phyloP scores from a whole-genome alignment of 768 basidiomycete species.

The Scleroderma bovista region DNA sequence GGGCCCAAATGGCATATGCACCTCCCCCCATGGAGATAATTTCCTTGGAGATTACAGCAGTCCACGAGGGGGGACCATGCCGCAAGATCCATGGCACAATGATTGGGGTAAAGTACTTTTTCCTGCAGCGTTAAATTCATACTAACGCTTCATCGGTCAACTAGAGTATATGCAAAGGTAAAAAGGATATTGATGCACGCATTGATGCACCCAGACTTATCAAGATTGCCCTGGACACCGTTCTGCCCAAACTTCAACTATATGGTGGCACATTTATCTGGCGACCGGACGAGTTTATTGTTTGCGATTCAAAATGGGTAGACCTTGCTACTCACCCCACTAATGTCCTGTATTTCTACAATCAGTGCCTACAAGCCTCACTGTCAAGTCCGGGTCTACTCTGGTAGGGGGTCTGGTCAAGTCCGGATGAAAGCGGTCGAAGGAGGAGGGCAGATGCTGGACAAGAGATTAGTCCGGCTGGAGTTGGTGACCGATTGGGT shows the following conservation, averaged over 20 bases:
- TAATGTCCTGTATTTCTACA: conserved; percentile 2
- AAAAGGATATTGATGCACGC: conserved; percentile 4
- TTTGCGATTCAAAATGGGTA: conserved; percentile 3
- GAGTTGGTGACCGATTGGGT: too few relatives aligned
- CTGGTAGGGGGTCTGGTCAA: too few relatives aligned
- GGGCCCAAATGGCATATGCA: too few relatives aligned
- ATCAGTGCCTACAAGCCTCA: background rate
- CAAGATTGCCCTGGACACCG: background rate
- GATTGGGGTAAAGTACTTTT: conserved; percentile 2
- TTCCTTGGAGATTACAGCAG: background rate
- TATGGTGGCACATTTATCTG: conserved; percentile 3
- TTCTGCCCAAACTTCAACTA: background rate
- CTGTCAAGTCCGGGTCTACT: too few relatives aligned
- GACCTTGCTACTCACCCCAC: conserved; percentile 2
- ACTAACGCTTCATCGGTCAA: background rate
- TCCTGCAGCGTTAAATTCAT: background rate
- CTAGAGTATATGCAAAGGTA: conserved; percentile 7
- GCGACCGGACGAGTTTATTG: conserved; percentile 3
- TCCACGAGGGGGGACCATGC: background rate
- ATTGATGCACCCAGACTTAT: background rate
- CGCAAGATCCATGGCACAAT: background rate
- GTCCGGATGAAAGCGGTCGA: too few relatives aligned
- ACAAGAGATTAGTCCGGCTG: too few relatives aligned
- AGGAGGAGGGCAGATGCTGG: too few relatives aligned
- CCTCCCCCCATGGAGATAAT: conserved; percentile 1